Evolutionary conservation across 2,329 filamentous ascomycete species (phyloP), one percentile per base, ranked within the genome.

Genomic region (Biscogniauxia mediterranea): DNA sequence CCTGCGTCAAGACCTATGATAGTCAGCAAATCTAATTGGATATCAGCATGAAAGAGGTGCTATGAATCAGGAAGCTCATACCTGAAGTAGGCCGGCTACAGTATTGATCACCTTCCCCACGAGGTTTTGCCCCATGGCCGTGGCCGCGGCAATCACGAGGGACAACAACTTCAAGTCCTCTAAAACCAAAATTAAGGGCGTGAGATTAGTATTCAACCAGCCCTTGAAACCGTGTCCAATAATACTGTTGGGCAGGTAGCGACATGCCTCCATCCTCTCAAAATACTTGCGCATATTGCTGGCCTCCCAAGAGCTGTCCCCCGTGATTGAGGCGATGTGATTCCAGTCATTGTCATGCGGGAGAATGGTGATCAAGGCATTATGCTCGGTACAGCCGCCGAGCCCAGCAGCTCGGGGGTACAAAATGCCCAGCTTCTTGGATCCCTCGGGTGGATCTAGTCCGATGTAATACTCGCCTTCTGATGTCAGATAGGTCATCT

Each of bases 321-420:
- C 72, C 17, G 71, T 70, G 19, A 74, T 61, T 23, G 78, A 71
- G 57, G 65, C 64, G 21, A 82, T 81, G 32, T 69, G 64, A 21
- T 81, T 67, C 67, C 77, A 80, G 50, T 80, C 80, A 9, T 77
- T 78, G 42, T 76, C 73, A 54, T 71, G 73, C 64, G 80, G 77
- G 25, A 80, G 76, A 55, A 79, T 77, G 52, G 64, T 56, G 7
- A 70, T 51, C 2, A 64, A 54, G 46, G 68, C 63, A 55, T 67
- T 61, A 58, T 70, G 67, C 52, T 65, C 53, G 4, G 68, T 63
- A 55, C 66, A 69, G 28, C 73, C 74, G 6, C 69, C 71, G 46
- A 83, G 79, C 9, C 61, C 82, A 9, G 79, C 82, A 1, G 82
- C 77, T 15, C 85, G 80, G 9, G 84, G 85, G 65, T 88, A 88